phyloP scores from a whole-genome alignment of 495 filamentous ascomycete genomes.

The Xylaria curta region DNA sequence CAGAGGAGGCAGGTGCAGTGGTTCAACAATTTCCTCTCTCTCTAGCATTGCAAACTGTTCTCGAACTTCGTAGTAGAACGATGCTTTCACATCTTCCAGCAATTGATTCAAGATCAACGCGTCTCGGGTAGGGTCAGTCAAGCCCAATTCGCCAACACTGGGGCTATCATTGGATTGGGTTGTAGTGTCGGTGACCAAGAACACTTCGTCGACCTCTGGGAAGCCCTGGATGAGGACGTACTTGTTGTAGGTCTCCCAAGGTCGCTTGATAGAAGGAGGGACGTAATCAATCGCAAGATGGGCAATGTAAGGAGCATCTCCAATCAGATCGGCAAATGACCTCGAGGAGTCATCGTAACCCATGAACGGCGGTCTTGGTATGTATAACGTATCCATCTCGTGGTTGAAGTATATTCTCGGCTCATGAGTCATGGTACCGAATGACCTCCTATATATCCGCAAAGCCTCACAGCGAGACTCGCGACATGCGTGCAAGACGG shows the following conservation, averaged over 20 bases:
- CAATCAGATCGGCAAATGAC: constrained; percentile 45
- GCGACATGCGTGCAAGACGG: constrained; percentile 47
- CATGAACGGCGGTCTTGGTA: constrained; percentile 52
- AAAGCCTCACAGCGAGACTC: constrained; percentile 55
- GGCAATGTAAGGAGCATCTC: constrained; percentile 35
- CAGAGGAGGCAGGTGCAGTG: constrained; percentile 35
- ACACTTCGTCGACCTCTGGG: constrained; percentile 46
- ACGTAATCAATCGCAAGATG: constrained; percentile 58
- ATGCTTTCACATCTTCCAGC: constrained; percentile 49
- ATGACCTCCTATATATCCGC: constrained; percentile 47
- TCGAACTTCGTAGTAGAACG: constrained; percentile 48
- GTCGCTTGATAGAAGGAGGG: constrained; percentile 50
- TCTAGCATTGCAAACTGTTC: constrained; percentile 33
- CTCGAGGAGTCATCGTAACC: constrained; percentile 55
- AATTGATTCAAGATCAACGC: constrained; percentile 39
- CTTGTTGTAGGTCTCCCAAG: constrained; percentile 62
- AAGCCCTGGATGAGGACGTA: constrained; percentile 53
- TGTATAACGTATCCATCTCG: constrained; percentile 54
- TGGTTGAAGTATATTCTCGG: constrained; percentile 53
- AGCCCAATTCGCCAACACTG: constrained; percentile 17
- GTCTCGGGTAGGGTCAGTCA: constrained; percentile 38
- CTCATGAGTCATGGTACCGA: constrained; percentile 45
- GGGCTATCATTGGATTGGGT: constrained; percentile 4
- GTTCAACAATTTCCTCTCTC: constrained; percentile 33
- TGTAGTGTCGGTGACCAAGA: constrained; percentile 42